Conservation (phyloP, 768 basidiomycete species). For the Mrakia hoshinonis region DNA sequence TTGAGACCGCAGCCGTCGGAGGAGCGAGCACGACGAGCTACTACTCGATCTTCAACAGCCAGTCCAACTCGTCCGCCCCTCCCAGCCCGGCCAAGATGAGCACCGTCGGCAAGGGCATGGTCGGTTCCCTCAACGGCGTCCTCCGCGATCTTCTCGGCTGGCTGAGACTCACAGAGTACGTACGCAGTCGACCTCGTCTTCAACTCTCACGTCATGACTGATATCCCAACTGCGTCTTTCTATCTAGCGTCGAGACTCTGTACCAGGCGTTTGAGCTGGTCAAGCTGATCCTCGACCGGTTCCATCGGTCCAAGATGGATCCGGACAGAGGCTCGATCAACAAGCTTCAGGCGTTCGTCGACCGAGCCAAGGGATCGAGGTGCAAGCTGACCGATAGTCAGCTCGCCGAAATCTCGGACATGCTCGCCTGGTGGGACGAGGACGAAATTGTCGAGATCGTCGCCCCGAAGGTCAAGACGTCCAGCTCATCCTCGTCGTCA, state of each 20-base stretch:
- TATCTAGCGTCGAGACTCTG: conserved; percentile 54
- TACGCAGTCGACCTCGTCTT: background rate
- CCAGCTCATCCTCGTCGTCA: background rate
- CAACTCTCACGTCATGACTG: background rate
- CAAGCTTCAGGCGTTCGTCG: conserved; percentile 50
- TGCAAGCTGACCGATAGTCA: conserved; percentile 43
- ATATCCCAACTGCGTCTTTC: background rate
- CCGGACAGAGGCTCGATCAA: conserved; percentile 41
- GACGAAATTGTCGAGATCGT: conserved; percentile 56
- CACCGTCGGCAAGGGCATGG: conserved; percentile 61
- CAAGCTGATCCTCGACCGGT: conserved; percentile 66
- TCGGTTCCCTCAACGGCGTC: conserved; percentile 65
- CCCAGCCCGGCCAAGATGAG: conserved; percentile 47
- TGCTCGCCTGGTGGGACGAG: conserved; percentile 51
- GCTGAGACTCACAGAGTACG: conserved; percentile 81
- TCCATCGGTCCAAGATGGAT: conserved; percentile 53
- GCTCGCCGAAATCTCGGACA: conserved; percentile 57
- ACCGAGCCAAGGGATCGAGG: conserved; percentile 34
- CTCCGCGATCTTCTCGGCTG: conserved; percentile 71
- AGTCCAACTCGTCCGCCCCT: background rate
- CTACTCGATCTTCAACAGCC: conserved; percentile 11
- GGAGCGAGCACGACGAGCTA: conserved; percentile 33
- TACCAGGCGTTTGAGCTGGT: conserved; percentile 80
- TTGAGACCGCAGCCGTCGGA: conserved; percentile 56
- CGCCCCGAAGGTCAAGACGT: background rate